phyloP scores from a whole-genome alignment of 164 flowering plant species.

The Paratinospora sagittata region DNA sequence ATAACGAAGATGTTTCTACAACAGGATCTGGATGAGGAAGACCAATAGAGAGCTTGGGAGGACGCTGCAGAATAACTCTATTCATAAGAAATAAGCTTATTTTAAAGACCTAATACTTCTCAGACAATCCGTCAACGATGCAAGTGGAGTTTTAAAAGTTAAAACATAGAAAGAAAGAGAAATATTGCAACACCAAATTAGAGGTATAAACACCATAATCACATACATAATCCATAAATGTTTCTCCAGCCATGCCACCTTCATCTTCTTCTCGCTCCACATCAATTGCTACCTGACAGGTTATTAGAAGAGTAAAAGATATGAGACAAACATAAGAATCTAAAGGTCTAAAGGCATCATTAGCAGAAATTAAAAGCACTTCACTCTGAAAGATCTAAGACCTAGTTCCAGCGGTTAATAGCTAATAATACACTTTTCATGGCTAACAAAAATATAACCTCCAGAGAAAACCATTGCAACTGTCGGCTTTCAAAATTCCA shows the following conservation, averaged over 20 bases:
- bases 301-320: background rate
- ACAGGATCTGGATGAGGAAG: conserved; percentile 94
- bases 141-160: background rate
- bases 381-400: too few species aligned
- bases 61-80: conserved; percentile 50
- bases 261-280: conserved; percentile 96
- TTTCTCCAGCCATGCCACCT: conserved; percentile 85
- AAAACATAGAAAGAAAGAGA: background rate
- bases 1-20: conserved; percentile 89
- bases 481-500: too few species aligned
- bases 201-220: background rate
- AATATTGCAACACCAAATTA: background rate
- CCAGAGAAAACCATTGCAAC: too few species aligned
- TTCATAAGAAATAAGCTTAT: background rate
- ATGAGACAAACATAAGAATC: background rate
- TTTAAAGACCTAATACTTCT: background rate
- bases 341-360: background rate
- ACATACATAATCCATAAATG: conserved; percentile 93
- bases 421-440: too few species aligned
- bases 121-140: background rate
- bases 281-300: conserved; percentile 72
- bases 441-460: too few species aligned
- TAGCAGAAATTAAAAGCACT: too few species aligned
- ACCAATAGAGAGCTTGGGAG: conserved; percentile 85
- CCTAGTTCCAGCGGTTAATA: too few species aligned